Conservation (phyloP, 139 green algal species). For the Prasinococcaceae sp. region DNA sequence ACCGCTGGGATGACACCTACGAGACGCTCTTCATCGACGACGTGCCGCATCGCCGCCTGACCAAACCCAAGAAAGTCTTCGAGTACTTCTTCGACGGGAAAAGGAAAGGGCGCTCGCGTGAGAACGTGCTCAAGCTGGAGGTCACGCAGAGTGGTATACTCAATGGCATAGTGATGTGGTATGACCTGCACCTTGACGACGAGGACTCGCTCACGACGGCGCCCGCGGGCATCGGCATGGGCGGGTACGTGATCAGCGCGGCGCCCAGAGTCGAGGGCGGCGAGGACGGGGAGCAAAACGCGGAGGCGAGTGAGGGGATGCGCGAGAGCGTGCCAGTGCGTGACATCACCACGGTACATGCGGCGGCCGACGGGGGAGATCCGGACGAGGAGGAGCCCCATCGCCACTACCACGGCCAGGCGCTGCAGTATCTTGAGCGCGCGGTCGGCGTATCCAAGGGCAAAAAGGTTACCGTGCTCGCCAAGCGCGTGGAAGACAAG, state of each 20-base stretch:
- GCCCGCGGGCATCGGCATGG: constrained; percentile 7
- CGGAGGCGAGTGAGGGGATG: not conserved
- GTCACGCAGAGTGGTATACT: constrained; percentile 30
- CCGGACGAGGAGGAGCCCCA: not conserved
- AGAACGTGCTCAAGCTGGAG: constrained; percentile 49
- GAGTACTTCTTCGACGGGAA: constrained; percentile 19
- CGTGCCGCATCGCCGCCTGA: constrained; percentile 43
- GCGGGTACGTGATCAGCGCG: not conserved
- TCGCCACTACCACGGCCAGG: constrained; percentile 56
- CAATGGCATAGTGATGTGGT: constrained; percentile 66
- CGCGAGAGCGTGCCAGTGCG: too few relatives aligned
- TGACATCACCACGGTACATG: not conserved
- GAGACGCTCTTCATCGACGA: constrained; percentile 33
- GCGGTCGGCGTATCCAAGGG: constrained; percentile 9
- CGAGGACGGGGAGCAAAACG: not conserved
- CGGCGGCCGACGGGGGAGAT: not conserved
- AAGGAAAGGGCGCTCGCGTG: constrained; percentile 13
- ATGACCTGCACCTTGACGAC: constrained; percentile 61
- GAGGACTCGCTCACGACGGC: constrained; percentile 38
- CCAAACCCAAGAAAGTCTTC: constrained; percentile 31
- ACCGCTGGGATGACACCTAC: constrained; percentile 50
- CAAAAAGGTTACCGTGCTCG: constrained; percentile 40
- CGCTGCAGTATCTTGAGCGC: constrained; percentile 55
- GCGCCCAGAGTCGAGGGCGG: not conserved
- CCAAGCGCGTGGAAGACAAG: constrained; percentile 27